These are phyloP conservation scores for Pichia californica DNA, from an alignment of 805 yeast genomes.

Conservation along the genomic window DNA sequence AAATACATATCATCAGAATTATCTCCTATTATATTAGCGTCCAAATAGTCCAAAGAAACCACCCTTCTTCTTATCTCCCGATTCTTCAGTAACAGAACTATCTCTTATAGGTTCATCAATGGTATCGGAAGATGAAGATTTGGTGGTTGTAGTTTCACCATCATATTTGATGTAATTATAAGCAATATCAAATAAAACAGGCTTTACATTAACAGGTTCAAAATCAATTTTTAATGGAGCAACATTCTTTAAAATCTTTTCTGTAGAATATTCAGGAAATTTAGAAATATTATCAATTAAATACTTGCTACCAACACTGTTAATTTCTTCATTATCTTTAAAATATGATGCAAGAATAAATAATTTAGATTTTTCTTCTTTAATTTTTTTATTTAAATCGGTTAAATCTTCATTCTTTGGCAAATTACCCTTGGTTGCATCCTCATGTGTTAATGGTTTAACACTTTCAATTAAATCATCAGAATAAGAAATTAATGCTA, in stretches of 20 bases:
- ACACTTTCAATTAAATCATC: constrained; percentile 6
- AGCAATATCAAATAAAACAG: constrained; percentile 87
- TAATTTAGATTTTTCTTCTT: constrained; percentile 21
- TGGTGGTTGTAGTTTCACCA: constrained; percentile 11
- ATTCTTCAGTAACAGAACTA: constrained; percentile 7
- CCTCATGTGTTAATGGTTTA: constrained; percentile 1
- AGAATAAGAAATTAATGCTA: constrained; percentile 37
- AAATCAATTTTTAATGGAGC: constrained; percentile 32
- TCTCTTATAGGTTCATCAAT: constrained; percentile 4
- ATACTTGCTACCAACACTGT: constrained; percentile 14
- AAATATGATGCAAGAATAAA: constrained; percentile 46
- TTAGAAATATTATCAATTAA: constrained; percentile 26
- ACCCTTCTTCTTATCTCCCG: constrained; percentile 30
- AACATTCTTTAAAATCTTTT: constrained; percentile 27
- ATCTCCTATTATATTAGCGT: constrained; percentile 23
- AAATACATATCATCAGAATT: too few relatives aligned
- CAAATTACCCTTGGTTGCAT: constrained; percentile 28
- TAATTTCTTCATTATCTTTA: constrained; percentile 18
- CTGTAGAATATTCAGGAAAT: constrained; percentile 24
- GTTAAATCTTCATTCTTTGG: constrained; percentile 32
- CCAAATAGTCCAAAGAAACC: constrained; percentile 76
- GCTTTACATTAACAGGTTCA: constrained; percentile 68
- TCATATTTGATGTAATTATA: constrained; percentile 67
- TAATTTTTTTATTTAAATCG: constrained; percentile 19
- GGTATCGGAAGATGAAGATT: constrained; percentile 8